Evolutionary conservation across 2,329 filamentous ascomycete genomes (phyloP).

Genomic region (Cladophialophora chaetospira): DNA sequence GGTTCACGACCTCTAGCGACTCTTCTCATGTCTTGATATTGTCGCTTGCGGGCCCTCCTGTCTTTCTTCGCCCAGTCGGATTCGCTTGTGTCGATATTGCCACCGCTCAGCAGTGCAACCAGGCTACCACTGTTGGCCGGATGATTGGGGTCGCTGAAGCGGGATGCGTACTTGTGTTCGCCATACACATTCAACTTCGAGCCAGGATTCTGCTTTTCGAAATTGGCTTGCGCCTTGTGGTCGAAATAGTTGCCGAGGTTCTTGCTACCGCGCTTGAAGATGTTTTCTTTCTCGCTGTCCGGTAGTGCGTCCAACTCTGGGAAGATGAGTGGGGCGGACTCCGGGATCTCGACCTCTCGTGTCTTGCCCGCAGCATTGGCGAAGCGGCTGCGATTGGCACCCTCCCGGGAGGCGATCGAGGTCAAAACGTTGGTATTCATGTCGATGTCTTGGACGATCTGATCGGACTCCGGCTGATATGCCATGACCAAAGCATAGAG

Average conservation of each 20-base stretch:
- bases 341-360: slow-evolving; percentile 44
- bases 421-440: slow-evolving; percentile 45
- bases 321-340: slow-evolving; percentile 52
- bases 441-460: slow-evolving; percentile 27
- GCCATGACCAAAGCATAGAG: slow-evolving; percentile 58
- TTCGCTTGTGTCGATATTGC: slow-evolving; percentile 30
- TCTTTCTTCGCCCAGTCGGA: neutral
- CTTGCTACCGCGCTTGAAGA: slow-evolving; percentile 30
- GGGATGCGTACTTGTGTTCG: slow-evolving; percentile 46
- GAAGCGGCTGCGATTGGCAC: slow-evolving; percentile 6
- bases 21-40: slow-evolving; percentile 6
- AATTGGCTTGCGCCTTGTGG: slow-evolving; percentile 49
- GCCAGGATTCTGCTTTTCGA: slow-evolving; percentile 43
- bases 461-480: slow-evolving; percentile 47
- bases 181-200: slow-evolving; percentile 39
- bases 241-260: slow-evolving; percentile 54
- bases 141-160: slow-evolving; percentile 55
- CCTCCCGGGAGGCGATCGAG: slow-evolving; percentile 32
- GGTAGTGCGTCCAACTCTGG: slow-evolving; percentile 38
- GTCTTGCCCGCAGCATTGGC: slow-evolving; percentile 27
- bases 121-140: slow-evolving; percentile 52
- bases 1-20: slow-evolving; percentile 15
- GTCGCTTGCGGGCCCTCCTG: slow-evolving; percentile 10
- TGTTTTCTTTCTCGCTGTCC: slow-evolving; percentile 25
- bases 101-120: slow-evolving; percentile 50